Conservation (phyloP, 495 filamentous ascomycete genomes). For the Xylaria flabelliformis region DNA sequence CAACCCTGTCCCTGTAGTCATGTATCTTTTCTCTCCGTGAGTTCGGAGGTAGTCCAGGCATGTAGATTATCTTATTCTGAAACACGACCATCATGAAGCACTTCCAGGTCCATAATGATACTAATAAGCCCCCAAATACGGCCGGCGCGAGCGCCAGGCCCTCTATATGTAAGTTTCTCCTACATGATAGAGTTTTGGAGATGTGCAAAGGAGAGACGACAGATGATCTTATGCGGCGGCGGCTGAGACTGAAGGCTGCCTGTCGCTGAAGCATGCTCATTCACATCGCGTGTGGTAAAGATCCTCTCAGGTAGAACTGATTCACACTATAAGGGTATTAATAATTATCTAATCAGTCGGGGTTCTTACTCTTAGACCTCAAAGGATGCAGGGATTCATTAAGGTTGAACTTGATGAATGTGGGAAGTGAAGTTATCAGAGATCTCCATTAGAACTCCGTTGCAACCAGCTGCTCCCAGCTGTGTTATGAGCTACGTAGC, state of each 20-base stretch:
- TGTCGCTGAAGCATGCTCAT: slow-evolving; percentile 9
- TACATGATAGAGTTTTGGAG: slow-evolving; percentile 20
- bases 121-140: slow-evolving; percentile 69
- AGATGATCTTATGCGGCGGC: slow-evolving; percentile 7
- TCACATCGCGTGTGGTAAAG: neutral
- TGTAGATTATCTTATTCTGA: slow-evolving; percentile 86
- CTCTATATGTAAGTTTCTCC: slow-evolving; percentile 55
- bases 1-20: slow-evolving; percentile 64
- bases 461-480: neutral
- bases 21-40: slow-evolving; percentile 63
- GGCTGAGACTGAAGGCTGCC: neutral
- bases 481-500: neutral
- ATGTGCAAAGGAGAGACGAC: neutral
- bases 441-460: neutral
- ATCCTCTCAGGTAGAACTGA: neutral
- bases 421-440: neutral
- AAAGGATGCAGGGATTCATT: neutral
- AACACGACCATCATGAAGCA: slow-evolving; percentile 80
- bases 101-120: slow-evolving; percentile 78
- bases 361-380: neutral
- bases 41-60: slow-evolving; percentile 72
- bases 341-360: neutral
- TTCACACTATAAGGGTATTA: neutral
- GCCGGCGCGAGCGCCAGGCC: slow-evolving; percentile 66
- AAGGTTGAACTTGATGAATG: neutral